These are phyloP conservation scores for Penicillium brasilianum DNA, from an alignment of 2,329 filamentous ascomycete genomes.

Conservation along the genomic window DNA sequence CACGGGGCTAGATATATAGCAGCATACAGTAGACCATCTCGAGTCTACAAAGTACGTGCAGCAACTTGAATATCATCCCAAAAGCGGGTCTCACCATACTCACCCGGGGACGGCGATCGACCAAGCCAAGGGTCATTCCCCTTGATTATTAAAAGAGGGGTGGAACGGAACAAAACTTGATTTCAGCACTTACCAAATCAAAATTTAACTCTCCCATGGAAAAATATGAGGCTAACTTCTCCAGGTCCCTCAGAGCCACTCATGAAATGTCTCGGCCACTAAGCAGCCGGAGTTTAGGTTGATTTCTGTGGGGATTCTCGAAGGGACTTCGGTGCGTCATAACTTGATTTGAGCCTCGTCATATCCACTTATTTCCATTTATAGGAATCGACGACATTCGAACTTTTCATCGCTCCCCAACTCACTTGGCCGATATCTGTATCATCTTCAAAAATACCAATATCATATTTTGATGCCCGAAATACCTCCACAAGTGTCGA, in stretches of 20 bases:
- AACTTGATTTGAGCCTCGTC: neutral
- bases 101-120: too few species aligned
- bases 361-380: neutral
- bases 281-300: neutral
- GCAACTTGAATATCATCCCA: neutral
- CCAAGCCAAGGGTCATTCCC: neutral
- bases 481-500: neutral
- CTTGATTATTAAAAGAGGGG: constrained; percentile 1
- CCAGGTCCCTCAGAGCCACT: neutral
- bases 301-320: neutral
- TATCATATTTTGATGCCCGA: neutral
- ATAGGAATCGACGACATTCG: neutral
- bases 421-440: neutral
- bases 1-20: too few species aligned
- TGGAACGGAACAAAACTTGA: neutral
- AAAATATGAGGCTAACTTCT: neutral
- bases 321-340: neutral
- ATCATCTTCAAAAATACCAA: neutral
- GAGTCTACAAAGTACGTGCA: neutral
- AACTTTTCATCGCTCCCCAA: neutral
- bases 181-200: neutral
- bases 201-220: neutral
- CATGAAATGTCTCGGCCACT: neutral
- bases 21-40: too few species aligned
- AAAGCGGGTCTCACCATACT: too few species aligned